Evolutionary conservation across 768 basidiomycete species (phyloP), one percentile per base, ranked within the genome.

Genomic region (Artomyces pyxidatus): DNA sequence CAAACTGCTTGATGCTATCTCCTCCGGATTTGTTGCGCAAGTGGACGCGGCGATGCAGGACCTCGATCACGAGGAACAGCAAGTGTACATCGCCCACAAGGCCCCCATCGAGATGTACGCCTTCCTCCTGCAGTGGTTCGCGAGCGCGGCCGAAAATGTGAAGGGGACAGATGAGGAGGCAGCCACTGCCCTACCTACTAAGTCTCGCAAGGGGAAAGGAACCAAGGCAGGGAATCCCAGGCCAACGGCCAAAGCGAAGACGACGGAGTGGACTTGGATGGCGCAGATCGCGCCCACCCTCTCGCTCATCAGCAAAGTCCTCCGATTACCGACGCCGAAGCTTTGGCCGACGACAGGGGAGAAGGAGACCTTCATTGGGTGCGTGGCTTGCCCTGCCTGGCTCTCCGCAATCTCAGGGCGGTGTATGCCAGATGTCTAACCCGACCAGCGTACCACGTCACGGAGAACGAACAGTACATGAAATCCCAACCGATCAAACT

Each of bases 81-180:
- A 84, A 49, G 70, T 73, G 1, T 73, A 77, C 58, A 65, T 75
- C 54, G 59, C 70, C 0, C 91, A 92, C 64, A 88, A 84, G 63
- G 55, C 62, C 3, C 80, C 90, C 0, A 72, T 99, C 51, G 96
- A 98, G 64, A 83, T 88, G 73, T 97, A 90, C 63, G 87, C 85
- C 6, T 97, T 98, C 63, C 70, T 97, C 22, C 66, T 96, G n/a
- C 75, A 83, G 52, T 97, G 93, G 93, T 94, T 94, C 61, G 86
- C 89, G 14, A 67, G 71, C 10, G 82, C 82, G 0, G 85, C 83
- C 1, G 92, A 95, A 65, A 86, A 84, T 56, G 78, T 85, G 50
- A 85, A 84, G 38, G 69, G 69, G 6, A 61, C 71, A 11, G 76
- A 70, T 37, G 71, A 75, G 11, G 71, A 74, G 2, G 72, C 69